phyloP scores from a whole-genome alignment of 2,329 filamentous ascomycete species.

The Juglanconis oblonga region DNA sequence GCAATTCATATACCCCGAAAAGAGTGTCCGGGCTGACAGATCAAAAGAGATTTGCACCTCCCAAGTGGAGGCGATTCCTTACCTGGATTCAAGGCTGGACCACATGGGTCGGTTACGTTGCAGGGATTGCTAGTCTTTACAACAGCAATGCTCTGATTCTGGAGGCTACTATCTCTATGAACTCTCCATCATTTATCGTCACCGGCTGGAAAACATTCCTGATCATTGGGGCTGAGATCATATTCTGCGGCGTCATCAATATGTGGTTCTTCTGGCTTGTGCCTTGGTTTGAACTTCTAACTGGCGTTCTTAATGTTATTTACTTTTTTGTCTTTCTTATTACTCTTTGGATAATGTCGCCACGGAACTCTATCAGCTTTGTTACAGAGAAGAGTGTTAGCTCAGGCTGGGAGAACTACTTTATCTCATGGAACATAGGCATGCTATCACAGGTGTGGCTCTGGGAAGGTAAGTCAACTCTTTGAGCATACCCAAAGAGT shows the following conservation, averaged over 20 bases:
- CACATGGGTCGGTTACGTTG: conserved; percentile 39
- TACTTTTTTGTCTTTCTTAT: conserved; percentile 11
- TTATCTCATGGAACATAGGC: conserved; percentile 32
- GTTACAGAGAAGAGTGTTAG: conserved; percentile 3
- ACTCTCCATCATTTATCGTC: conserved; percentile 5
- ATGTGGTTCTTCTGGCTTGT: conserved; percentile 35
- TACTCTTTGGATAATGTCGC: conserved; percentile 13
- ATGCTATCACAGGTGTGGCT: conserved; percentile 32
- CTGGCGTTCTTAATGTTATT: conserved; percentile 28
- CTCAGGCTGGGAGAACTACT: conserved; percentile 16
- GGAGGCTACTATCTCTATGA: conserved; percentile 13
- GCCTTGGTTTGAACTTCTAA: conserved; percentile 35
- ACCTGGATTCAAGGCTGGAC: conserved; percentile 32
- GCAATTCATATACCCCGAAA: not conserved
- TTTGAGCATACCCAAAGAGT: not conserved
- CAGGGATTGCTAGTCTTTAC: conserved; percentile 29
- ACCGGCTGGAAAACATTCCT: conserved; percentile 35
- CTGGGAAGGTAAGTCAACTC: conserved; percentile 25
- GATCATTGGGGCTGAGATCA: conserved; percentile 33
- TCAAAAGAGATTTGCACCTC: not conserved
- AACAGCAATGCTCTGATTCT: conserved; percentile 24
- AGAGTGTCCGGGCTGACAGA: not conserved
- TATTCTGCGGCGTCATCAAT: conserved; percentile 22
- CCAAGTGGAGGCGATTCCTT: not conserved
- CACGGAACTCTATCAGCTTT: conserved; percentile 6